Evolutionary conservation across 139 green algal species (phyloP).

Genomic region (Raphidocelis subcapitata): DNA sequence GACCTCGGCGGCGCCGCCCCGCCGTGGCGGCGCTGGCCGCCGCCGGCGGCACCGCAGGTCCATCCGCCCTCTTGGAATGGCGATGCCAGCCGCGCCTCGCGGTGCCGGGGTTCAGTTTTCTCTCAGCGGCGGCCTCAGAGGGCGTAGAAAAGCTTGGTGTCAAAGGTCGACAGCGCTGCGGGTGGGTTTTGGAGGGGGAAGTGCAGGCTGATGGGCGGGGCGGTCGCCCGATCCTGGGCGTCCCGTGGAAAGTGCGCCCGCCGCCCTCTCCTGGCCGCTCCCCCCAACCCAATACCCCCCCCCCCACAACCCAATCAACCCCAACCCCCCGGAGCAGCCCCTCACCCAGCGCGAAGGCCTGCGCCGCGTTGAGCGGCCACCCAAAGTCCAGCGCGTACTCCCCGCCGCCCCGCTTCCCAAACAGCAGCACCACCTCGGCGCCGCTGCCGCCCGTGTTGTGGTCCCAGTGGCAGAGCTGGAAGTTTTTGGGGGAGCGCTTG

Average conservation of each 20-base stretch:
- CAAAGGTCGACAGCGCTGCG: slow-evolving; percentile 45
- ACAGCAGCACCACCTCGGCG: slow-evolving; percentile 64
- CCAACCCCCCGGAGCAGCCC: background rate
- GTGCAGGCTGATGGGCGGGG: background rate
- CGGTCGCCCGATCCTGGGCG: background rate
- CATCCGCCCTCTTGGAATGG: too few relatives aligned
- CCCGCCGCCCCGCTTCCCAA: slow-evolving; percentile 78
- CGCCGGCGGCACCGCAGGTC: too few relatives aligned
- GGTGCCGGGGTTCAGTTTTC: too few relatives aligned
- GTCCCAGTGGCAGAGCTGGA: slow-evolving; percentile 85
- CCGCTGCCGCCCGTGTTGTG: slow-evolving; percentile 62
- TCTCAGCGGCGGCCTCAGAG: slow-evolving; percentile 22
- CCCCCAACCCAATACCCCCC: background rate
- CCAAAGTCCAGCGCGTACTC: slow-evolving; percentile 91
- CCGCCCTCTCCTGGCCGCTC: background rate
- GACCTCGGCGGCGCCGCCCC: too few relatives aligned
- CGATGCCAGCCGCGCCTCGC: too few relatives aligned
- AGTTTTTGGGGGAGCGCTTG: slow-evolving; percentile 91
- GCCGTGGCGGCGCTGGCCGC: too few relatives aligned
- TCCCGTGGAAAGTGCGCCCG: background rate
- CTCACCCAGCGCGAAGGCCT: slow-evolving; percentile 73
- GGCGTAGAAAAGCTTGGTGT: slow-evolving; percentile 59
- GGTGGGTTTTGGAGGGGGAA: background rate
- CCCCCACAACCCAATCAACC: background rate
- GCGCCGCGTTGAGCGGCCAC: slow-evolving; percentile 67